These are phyloP conservation scores for Hyaloscypha hepaticicola DNA, from an alignment of 495 filamentous ascomycete genomes.

Conservation along the genomic window DNA sequence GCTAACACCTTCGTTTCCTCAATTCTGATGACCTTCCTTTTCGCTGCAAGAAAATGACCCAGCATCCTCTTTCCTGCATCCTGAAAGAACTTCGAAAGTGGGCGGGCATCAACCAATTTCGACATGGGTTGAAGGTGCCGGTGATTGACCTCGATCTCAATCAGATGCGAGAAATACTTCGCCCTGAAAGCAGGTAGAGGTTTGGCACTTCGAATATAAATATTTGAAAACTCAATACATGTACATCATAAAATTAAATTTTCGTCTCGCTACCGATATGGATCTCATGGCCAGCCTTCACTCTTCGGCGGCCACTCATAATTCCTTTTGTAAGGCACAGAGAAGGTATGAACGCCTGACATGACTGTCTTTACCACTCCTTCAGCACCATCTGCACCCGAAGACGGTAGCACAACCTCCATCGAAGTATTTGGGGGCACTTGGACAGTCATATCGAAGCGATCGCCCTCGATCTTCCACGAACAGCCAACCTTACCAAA, in stretches of 20 bases:
- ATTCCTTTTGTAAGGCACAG: neutral
- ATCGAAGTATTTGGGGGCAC: slow-evolving; percentile 6
- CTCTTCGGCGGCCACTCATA: slow-evolving; percentile 4
- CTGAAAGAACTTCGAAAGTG: slow-evolving; percentile 15
- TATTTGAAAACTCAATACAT: no score
- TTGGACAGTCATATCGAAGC: neutral
- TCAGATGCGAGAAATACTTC: slow-evolving; percentile 51
- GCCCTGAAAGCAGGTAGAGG: no score
- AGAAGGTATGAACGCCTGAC: slow-evolving; percentile 8
- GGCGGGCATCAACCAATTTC: slow-evolving; percentile 32
- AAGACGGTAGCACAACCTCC: slow-evolving; percentile 3
- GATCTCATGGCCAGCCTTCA: neutral
- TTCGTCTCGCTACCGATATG: neutral
- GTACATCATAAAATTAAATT: no score
- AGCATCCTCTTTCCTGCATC: neutral
- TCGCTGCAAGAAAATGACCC: neutral
- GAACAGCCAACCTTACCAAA: slow-evolving; percentile 8
- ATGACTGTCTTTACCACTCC: neutral
- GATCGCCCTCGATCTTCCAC: neutral
- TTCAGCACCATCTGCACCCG: neutral
- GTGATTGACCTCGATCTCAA: slow-evolving; percentile 51
- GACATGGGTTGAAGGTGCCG: slow-evolving; percentile 43
- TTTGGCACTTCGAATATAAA: no score
- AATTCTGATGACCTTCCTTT: neutral
- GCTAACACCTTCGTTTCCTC: slow-evolving; percentile 4